Conservation (phyloP, 345 rosid species). For the Geranium rotundifolium region DNA sequence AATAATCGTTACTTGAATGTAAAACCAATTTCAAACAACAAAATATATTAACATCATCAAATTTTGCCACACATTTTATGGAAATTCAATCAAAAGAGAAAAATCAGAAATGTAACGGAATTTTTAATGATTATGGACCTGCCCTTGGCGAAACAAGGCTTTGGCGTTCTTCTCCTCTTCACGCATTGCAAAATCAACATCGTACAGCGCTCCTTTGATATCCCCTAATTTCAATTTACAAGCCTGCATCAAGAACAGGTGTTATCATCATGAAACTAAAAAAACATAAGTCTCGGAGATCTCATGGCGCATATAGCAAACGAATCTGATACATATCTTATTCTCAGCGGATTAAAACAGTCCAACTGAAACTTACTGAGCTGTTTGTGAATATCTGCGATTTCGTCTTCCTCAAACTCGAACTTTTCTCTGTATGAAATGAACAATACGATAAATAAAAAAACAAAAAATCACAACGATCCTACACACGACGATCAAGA, state of each 20-base stretch:
- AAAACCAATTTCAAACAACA: not conserved
- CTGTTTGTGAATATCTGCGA: slow-evolving; percentile 86
- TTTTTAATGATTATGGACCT: slow-evolving; percentile 26
- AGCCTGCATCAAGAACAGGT: slow-evolving; percentile 35
- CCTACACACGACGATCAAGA: not conserved
- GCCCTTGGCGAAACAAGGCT: slow-evolving; percentile 96
- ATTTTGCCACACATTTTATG: too few relatives aligned
- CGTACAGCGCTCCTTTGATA: slow-evolving; percentile 75
- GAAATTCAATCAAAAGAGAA: not conserved
- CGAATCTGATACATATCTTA: too few relatives aligned
- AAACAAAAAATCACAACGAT: not conserved
- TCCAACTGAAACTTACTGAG: slow-evolving; percentile 48
- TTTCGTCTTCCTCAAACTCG: slow-evolving; percentile 70
- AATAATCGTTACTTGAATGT: not conserved
- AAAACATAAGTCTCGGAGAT: not conserved
- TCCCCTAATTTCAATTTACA: slow-evolving; percentile 80
- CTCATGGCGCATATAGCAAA: too few relatives aligned
- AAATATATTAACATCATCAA: too few relatives aligned
- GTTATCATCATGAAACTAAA: not conserved
- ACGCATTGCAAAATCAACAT: slow-evolving; percentile 82
- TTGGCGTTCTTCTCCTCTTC: slow-evolving; percentile 76
- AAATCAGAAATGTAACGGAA: too few relatives aligned
- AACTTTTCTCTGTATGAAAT: slow-evolving; percentile 47
- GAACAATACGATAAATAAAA: not conserved
- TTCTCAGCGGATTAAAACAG: too few relatives aligned